phyloP scores from a whole-genome alignment of 2,329 filamentous ascomycete genomes.

The Moelleriella libera region DNA sequence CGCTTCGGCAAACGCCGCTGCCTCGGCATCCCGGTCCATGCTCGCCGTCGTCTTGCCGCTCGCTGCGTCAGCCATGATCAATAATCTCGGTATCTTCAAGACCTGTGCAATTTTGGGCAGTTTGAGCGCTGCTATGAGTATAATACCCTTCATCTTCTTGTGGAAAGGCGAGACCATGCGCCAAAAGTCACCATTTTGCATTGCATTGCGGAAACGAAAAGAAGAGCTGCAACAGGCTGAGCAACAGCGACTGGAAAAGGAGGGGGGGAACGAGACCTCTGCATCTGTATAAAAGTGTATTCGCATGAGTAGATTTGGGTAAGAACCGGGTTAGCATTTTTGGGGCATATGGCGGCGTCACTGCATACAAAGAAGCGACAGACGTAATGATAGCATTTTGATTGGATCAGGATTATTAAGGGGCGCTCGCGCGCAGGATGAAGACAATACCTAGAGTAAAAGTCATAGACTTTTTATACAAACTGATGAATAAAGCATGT shows the following conservation, averaged over 20 bases:
- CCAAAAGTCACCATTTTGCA: slow-evolving; percentile 45
- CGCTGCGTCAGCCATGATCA: slow-evolving; percentile 35
- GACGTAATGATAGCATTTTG: background rate
- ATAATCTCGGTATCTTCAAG: slow-evolving; percentile 28
- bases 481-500: no score
- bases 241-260: slow-evolving; percentile 14
- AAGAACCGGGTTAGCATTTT: no score
- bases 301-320: no score
- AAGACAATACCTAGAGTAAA: no score
- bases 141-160: slow-evolving; percentile 37
- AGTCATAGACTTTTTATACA: no score
- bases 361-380: no score
- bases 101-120: slow-evolving; percentile 39
- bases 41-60: slow-evolving; percentile 63
- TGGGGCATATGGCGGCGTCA: no score
- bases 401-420: no score
- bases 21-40: slow-evolving; percentile 84
- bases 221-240: slow-evolving; percentile 27
- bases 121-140: slow-evolving; percentile 33
- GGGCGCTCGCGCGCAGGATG: no score
- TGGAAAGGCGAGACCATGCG: slow-evolving; percentile 42
- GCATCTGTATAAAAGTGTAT: background rate
- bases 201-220: slow-evolving; percentile 38
- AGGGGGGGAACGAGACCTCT: background rate
- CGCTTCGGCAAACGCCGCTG: slow-evolving; percentile 67